phyloP scores from a whole-genome alignment of 495 filamentous ascomycete species.

The Penicillium robsamsonii region DNA sequence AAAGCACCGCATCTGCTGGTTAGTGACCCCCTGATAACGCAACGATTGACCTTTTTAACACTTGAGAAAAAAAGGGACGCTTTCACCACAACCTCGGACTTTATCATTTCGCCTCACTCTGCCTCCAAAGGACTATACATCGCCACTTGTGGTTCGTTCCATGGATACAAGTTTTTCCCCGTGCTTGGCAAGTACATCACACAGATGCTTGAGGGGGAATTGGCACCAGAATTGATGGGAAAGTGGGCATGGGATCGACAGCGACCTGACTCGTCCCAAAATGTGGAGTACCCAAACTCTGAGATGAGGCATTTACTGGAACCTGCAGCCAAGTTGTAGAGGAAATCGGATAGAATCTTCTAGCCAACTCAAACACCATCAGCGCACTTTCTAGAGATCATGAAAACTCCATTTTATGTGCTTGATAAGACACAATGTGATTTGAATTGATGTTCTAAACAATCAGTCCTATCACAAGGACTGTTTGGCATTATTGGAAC shows the following conservation, averaged over 20 bases:
- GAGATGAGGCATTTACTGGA: conserved; percentile 37
- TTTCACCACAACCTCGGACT: conserved; percentile 50
- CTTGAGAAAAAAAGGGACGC: conserved; percentile 29
- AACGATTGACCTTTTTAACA: conserved; percentile 12
- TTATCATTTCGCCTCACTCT: conserved; percentile 56
- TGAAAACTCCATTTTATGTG: no score
- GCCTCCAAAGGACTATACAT: conserved; percentile 47
- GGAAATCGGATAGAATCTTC: background rate
- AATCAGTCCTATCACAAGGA: no score
- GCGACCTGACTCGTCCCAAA: conserved; percentile 33
- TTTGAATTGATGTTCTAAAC: no score
- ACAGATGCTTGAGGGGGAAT: conserved; percentile 50
- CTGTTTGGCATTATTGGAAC: no score
- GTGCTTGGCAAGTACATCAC: conserved; percentile 58
- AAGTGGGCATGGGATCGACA: conserved; percentile 61
- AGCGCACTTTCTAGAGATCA: no score
- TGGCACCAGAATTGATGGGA: conserved; percentile 39
- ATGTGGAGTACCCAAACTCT: conserved; percentile 35
- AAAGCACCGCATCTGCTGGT: conserved; percentile 48
- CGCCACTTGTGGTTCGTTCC: conserved; percentile 50
- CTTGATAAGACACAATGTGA: no score
- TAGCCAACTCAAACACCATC: no score
- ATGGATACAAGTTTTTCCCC: conserved; percentile 61
- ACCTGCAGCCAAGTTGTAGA: conserved; percentile 41
- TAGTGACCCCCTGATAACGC: conserved; percentile 14